phyloP scores from a whole-genome alignment of 2,329 filamentous ascomycete genomes.

The Aphanoascus verrucosus region DNA sequence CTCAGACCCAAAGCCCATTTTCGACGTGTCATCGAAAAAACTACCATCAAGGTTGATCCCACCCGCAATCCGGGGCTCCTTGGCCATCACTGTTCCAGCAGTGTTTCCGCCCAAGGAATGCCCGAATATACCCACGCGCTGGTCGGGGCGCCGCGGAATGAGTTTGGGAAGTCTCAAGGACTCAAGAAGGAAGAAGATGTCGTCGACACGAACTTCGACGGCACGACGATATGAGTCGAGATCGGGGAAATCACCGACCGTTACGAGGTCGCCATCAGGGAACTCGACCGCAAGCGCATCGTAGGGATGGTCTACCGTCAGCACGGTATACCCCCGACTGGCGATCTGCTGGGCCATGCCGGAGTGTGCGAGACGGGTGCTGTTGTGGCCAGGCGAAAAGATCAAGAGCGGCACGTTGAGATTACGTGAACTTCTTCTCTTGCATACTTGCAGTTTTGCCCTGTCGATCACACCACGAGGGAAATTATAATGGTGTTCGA shows the following conservation, averaged over 20 bases:
- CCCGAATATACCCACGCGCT: conserved; percentile 21
- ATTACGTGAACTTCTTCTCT: background rate
- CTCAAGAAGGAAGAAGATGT: conserved; percentile 14
- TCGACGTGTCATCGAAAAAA: conserved; percentile 17
- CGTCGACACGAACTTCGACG: conserved; percentile 14
- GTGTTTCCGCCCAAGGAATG: conserved; percentile 31
- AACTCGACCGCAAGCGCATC: conserved; percentile 19
- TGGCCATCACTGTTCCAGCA: conserved; percentile 19
- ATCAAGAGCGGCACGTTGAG: conserved; percentile 9
- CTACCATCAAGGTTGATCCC: conserved; percentile 30
- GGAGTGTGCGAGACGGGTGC: conserved; percentile 10
- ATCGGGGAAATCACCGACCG: conserved; percentile 2
- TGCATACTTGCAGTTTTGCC: conserved; percentile 10
- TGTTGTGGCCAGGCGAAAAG: conserved; percentile 9
- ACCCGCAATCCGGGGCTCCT: conserved; percentile 20
- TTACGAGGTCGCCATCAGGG: conserved; percentile 16
- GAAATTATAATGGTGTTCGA: background rate
- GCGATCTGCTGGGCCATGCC: conserved; percentile 11
- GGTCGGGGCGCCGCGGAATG: background rate
- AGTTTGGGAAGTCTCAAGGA: conserved; percentile 6
- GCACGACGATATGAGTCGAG: background rate
- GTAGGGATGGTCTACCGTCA: conserved; percentile 19
- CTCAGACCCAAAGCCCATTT: conserved; percentile 13
- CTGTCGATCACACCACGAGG: background rate
- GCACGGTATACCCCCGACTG: conserved; percentile 12